Evolutionary conservation across 495 filamentous ascomycete species (phyloP).

Genomic region (Penicillium ochrochloron): DNA sequence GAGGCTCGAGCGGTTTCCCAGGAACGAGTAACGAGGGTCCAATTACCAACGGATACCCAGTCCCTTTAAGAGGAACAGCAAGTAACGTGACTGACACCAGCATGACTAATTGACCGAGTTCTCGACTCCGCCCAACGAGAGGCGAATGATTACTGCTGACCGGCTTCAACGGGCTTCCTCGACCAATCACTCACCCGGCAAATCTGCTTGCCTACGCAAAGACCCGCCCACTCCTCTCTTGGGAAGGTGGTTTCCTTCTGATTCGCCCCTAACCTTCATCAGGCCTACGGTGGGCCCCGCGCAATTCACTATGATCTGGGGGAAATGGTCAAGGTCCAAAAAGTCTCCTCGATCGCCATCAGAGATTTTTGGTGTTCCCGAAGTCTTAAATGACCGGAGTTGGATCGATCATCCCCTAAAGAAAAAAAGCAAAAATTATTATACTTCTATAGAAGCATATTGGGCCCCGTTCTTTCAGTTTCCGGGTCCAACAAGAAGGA

Average conservation of each 20-base stretch:
- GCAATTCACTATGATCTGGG: slow-evolving; percentile 37
- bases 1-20: slow-evolving; percentile 6
- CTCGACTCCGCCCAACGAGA: slow-evolving; percentile 32
- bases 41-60: background rate
- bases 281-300: slow-evolving; percentile 39
- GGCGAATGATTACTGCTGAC: slow-evolving; percentile 35
- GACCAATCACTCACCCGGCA: slow-evolving; percentile 32
- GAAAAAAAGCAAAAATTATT: background rate
- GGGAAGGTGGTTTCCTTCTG: slow-evolving; percentile 33
- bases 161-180: background rate
- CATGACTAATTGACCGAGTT: background rate
- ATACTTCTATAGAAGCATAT: background rate
- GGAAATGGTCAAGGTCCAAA: slow-evolving; percentile 12
- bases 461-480: background rate
- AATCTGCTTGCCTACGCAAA: slow-evolving; percentile 39
- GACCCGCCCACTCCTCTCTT: slow-evolving; percentile 26
- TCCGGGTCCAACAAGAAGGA: background rate
- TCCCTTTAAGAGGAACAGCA: too few relatives aligned
- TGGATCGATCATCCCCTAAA: background rate
- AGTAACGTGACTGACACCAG: background rate
- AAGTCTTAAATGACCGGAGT: background rate
- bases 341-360: slow-evolving; percentile 14
- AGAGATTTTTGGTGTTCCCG: background rate
- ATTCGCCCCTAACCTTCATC: slow-evolving; percentile 35
- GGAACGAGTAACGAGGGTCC: slow-evolving; percentile 1